phyloP scores from a whole-genome alignment of 2,329 filamentous ascomycete species.

The Pseudogymnoascus sp. region DNA sequence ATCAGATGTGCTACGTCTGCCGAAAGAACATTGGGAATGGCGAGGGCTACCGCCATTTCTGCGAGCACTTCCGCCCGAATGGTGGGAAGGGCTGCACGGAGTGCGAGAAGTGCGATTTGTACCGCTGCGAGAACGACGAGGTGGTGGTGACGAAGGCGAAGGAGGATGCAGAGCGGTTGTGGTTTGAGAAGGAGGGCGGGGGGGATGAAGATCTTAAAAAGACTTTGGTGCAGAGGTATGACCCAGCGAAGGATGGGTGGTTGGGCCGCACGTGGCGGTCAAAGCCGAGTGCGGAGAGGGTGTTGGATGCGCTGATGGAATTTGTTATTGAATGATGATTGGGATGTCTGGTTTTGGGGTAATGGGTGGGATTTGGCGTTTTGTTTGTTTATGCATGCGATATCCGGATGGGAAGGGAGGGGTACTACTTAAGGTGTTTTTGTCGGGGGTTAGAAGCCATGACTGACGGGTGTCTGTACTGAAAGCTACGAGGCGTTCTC shows the following conservation, averaged over 20 bases:
- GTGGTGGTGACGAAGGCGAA: slow-evolving; percentile 59
- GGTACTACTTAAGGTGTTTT: background rate
- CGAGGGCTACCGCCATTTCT: slow-evolving; percentile 89
- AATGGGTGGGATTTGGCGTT: slow-evolving; percentile 1
- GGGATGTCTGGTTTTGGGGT: background rate
- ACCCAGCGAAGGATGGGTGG: slow-evolving; percentile 17
- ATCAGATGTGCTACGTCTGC: slow-evolving; percentile 97
- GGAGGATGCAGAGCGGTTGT: slow-evolving; percentile 61
- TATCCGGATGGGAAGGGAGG: slow-evolving; percentile 3
- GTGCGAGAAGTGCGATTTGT: slow-evolving; percentile 73
- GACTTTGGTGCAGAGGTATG: slow-evolving; percentile 43
- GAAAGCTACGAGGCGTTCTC: background rate
- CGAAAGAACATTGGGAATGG: slow-evolving; percentile 57
- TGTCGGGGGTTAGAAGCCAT: background rate
- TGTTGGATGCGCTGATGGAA: slow-evolving; percentile 27
- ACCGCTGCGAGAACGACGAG: slow-evolving; percentile 64
- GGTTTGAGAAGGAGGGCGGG: slow-evolving; percentile 56
- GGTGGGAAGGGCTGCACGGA: slow-evolving; percentile 67
- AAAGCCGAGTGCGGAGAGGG: slow-evolving; percentile 22
- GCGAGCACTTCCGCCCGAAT: slow-evolving; percentile 82
- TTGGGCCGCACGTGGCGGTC: slow-evolving; percentile 18
- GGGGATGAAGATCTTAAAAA: slow-evolving; percentile 48
- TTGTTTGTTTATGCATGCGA: slow-evolving; percentile 6
- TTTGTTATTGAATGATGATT: slow-evolving; percentile 23
- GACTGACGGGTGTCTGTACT: background rate